Percentiles rank a stretch among this genome's conserved stretches.
Conservation (phyloP, 2,329 filamentous ascomycete genomes). For the Lasiodiplodia sp. region DNA sequence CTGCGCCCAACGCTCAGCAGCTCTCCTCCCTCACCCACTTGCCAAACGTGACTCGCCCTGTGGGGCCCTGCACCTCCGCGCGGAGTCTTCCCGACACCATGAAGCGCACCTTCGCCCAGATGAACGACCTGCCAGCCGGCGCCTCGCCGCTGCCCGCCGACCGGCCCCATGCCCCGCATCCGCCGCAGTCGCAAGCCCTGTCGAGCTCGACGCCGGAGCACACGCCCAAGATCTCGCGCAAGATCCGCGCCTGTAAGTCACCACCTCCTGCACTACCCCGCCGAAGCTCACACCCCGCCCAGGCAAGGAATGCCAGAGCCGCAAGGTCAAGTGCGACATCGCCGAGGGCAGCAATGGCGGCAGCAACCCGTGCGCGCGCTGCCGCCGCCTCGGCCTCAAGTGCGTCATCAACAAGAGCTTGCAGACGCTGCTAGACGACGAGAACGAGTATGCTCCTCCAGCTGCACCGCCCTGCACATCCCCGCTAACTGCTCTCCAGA, state of each 20-base stretch:
- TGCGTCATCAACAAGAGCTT: constrained; percentile 72
- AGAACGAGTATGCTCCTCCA: constrained; percentile 37
- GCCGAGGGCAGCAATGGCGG: constrained; percentile 41
- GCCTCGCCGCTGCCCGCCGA: neutral
- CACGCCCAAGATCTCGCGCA: constrained; percentile 30
- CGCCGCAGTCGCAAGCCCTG: constrained; percentile 18
- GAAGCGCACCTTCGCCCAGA: constrained; percentile 29
- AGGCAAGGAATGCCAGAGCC: constrained; percentile 46
- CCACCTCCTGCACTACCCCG: neutral
- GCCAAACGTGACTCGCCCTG: constrained; percentile 20
- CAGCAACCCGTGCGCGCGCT: constrained; percentile 44
- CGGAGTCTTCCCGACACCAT: constrained; percentile 20
- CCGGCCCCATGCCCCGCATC: constrained; percentile 17
- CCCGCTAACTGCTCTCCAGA: constrained; percentile 31
- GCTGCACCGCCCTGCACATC: neutral
- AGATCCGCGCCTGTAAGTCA: constrained; percentile 30
- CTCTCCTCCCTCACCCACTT: neutral
- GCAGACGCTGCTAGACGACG: constrained; percentile 43
- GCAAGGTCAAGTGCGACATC: constrained; percentile 46
- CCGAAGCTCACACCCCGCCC: constrained; percentile 5
- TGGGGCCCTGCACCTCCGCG: constrained; percentile 10
- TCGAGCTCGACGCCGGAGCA: constrained; percentile 17
- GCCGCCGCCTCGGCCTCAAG: constrained; percentile 67
- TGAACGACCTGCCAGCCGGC: constrained; percentile 23
- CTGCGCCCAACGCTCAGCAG: constrained; percentile 14